phyloP scores from a whole-genome alignment of 23 red algal species.

The Gracilaria vermiculophylla region DNA sequence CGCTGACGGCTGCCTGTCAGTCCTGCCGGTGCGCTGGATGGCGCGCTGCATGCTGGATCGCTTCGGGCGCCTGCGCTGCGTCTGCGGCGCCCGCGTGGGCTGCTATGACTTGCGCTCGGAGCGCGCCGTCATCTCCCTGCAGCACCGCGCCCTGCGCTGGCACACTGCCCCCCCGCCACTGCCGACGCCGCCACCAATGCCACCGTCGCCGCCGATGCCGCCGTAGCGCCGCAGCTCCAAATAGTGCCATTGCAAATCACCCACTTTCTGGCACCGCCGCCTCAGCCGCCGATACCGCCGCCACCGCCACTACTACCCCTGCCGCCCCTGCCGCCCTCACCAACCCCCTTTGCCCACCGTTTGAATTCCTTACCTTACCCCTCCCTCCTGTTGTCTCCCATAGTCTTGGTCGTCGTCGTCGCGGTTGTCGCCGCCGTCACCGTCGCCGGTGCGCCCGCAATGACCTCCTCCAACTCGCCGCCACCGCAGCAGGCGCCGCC shows the following conservation, averaged over 20 bases:
- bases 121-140: not conserved
- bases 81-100: constrained; percentile 3
- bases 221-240: not conserved
- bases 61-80: not conserved
- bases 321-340: not conserved
- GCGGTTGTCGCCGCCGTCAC: not conserved
- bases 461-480: not conserved
- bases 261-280: too few species aligned
- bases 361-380: too few species aligned
- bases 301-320: not conserved
- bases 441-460: too few species aligned
- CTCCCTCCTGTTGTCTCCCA: too few species aligned
- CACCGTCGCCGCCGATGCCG: not conserved
- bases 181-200: not conserved
- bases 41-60: not conserved
- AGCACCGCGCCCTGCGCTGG: not conserved
- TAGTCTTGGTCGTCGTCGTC: constrained; percentile 1
- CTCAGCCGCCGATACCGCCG: not conserved
- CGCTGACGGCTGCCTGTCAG: not conserved
- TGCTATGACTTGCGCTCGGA: not conserved
- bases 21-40: constrained; percentile 14
- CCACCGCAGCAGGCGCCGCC: not conserved
- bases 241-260: too few species aligned
- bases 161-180: not conserved
- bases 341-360: too few species aligned